Conservation (phyloP, 441 rosid genomes). For the Adansonia grandidieri region DNA sequence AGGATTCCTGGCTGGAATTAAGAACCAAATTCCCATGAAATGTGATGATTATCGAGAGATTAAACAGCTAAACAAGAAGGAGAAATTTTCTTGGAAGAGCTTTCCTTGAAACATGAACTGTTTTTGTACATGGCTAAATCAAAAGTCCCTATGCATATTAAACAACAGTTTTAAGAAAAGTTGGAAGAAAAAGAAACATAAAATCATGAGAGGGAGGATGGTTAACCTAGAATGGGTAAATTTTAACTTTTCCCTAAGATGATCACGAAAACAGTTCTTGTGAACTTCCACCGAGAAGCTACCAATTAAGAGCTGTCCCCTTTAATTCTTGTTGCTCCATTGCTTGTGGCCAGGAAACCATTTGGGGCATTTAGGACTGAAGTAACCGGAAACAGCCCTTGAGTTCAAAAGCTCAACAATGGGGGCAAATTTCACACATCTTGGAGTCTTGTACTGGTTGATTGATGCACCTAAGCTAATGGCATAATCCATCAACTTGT, state of each 20-base stretch:
- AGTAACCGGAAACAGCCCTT: constrained; percentile 53
- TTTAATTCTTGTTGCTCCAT: constrained; percentile 47
- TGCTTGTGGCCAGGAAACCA: constrained; percentile 75
- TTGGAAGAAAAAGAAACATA: constrained; percentile 29
- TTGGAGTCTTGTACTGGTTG: constrained; percentile 76
- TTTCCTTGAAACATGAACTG: constrained; percentile 48
- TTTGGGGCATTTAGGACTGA: constrained; percentile 76
- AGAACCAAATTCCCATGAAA: constrained; percentile 40
- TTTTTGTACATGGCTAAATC: constrained; percentile 67
- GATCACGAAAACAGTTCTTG: constrained; percentile 49
- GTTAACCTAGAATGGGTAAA: constrained; percentile 46
- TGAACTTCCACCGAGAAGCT: constrained; percentile 37
- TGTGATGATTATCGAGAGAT: constrained; percentile 32
- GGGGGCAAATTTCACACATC: constrained; percentile 76
- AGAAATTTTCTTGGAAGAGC: neutral
- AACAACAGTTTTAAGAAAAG: constrained; percentile 36
- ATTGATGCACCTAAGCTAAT: constrained; percentile 74
- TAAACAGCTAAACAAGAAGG: constrained; percentile 18
- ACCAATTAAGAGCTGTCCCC: constrained; percentile 15
- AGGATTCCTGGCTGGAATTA: constrained; percentile 51
- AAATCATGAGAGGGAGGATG: constrained; percentile 32
- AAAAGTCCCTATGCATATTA: constrained; percentile 45
- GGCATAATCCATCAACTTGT: constrained; percentile 77
- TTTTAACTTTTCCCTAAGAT: constrained; percentile 43
- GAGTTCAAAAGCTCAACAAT: constrained; percentile 68